A percentile compares a stretch with the other conserved stretches of the same genome.
Conservation (phyloP, 169 alveolate species). For the Perkinsus chesapeaki region DNA sequence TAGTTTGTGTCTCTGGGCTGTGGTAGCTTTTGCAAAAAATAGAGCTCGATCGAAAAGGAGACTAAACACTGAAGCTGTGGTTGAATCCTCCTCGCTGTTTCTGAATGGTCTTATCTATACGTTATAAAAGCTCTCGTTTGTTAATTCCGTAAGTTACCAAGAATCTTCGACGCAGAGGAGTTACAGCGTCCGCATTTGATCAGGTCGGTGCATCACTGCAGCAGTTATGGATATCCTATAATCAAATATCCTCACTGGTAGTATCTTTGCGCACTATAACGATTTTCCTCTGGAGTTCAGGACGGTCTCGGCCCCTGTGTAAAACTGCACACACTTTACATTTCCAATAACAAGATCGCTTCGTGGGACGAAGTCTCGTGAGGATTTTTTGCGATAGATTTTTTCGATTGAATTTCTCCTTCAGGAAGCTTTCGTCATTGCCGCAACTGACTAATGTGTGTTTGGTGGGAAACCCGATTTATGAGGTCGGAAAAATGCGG, state of each 20-base stretch:
- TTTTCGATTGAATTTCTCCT: neutral
- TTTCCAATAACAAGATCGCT: constrained; percentile 68
- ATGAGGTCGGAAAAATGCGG: constrained; percentile 20
- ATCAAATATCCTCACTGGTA: constrained; percentile 64
- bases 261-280: neutral
- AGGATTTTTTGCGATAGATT: neutral
- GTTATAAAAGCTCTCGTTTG: too few relatives aligned
- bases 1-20: too few relatives aligned
- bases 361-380: constrained; percentile 48
- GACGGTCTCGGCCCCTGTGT: constrained; percentile 71
- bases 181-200: too few relatives aligned
- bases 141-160: too few relatives aligned
- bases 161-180: too few relatives aligned
- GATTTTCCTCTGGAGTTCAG: neutral
- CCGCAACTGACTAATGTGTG: constrained; percentile 32
- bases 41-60: too few relatives aligned
- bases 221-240: constrained; percentile 77
- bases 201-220: constrained; percentile 62
- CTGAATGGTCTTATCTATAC: too few relatives aligned
- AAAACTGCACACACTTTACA: constrained; percentile 64
- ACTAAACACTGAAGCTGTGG: too few relatives aligned
- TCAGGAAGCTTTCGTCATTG: constrained; percentile 15
- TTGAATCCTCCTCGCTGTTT: too few relatives aligned
- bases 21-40: too few relatives aligned
- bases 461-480: constrained; percentile 40